A percentile compares a stretch with the other conserved stretches of the same genome.
Evolutionary conservation across 2,329 filamentous ascomycete genomes (phyloP).

Genomic region (Botrytis elliptica): DNA sequence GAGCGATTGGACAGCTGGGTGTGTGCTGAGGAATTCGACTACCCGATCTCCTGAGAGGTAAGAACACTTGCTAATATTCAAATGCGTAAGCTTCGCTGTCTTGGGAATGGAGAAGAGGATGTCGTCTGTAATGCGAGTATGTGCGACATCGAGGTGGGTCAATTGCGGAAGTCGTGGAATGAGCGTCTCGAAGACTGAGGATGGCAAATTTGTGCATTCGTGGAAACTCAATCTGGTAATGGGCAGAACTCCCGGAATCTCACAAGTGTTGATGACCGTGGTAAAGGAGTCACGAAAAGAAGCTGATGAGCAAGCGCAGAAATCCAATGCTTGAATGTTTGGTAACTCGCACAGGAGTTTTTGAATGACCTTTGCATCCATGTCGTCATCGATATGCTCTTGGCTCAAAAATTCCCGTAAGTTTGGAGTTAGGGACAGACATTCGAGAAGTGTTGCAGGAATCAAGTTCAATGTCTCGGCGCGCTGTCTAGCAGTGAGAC

Average conservation of each 20-base stretch:
- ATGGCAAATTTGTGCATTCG: conserved; percentile 70
- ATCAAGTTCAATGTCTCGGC: conserved; percentile 74
- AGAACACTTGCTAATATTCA: conserved; percentile 76
- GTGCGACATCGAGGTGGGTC: conserved; percentile 77
- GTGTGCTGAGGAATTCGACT: conserved; percentile 67
- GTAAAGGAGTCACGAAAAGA: conserved; percentile 66
- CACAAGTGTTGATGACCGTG: conserved; percentile 43
- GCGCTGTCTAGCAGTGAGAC: conserved; percentile 72
- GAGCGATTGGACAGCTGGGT: conserved; percentile 66
- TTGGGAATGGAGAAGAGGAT: conserved; percentile 68
- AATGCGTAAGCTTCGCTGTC: conserved; percentile 71
- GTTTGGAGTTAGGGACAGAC: conserved; percentile 68
- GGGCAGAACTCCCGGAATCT: conserved; percentile 46
- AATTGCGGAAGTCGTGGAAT: conserved; percentile 68
- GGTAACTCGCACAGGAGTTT: conserved; percentile 70
- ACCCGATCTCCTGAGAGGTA: conserved; percentile 64
- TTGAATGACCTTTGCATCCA: conserved; percentile 64
- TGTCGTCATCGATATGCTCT: conserved; percentile 77
- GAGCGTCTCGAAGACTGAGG: conserved; percentile 65
- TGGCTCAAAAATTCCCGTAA: conserved; percentile 76
- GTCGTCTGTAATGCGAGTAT: conserved; percentile 71
- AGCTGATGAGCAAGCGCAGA: conserved; percentile 71
- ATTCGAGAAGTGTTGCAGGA: conserved; percentile 67
- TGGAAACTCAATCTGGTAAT: conserved; percentile 72
- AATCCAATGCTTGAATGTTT: conserved; percentile 66